phyloP scores from a whole-genome alignment of 179 eudicot species.

The Silene vulgaris region DNA sequence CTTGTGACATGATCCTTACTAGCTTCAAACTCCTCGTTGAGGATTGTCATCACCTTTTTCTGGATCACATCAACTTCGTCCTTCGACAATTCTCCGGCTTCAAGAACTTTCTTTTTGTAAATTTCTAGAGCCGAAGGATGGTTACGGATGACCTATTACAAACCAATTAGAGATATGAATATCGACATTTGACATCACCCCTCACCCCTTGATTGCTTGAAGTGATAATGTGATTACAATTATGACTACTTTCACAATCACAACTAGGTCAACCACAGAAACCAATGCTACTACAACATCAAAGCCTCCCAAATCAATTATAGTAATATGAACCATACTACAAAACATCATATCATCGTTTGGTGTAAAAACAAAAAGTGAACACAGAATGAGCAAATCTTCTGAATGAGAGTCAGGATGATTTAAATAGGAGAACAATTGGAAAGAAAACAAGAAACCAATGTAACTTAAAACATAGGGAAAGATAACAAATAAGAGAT shows the following conservation, averaged over 20 bases:
- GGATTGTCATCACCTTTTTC: constrained; percentile 64
- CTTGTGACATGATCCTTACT: constrained; percentile 68
- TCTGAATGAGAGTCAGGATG: neutral
- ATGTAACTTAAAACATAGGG: neutral
- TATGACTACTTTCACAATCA: neutral
- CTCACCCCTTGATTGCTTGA: too few species aligned
- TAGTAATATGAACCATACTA: neutral
- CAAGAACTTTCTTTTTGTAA: constrained; percentile 64
- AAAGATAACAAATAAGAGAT: neutral
- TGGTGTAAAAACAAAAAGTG: neutral
- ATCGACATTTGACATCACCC: neutral
- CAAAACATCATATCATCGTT: neutral
- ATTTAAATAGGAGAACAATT: neutral
- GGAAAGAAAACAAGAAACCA: neutral
- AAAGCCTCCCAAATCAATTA: neutral
- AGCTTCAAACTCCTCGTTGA: constrained; percentile 78
- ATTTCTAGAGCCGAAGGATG: constrained; percentile 79
- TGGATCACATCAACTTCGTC: constrained; percentile 66
- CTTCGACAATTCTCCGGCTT: constrained; percentile 60
- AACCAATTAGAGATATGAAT: constrained; percentile 11
- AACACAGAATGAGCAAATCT: neutral
- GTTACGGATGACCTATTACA: constrained; percentile 56
- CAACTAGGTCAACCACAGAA: constrained; percentile 5
- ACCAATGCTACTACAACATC: neutral
- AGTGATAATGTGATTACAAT: neutral